Conservation (phyloP, 2,329 filamentous ascomycete species). For the Penicillium sclerotiorum region DNA sequence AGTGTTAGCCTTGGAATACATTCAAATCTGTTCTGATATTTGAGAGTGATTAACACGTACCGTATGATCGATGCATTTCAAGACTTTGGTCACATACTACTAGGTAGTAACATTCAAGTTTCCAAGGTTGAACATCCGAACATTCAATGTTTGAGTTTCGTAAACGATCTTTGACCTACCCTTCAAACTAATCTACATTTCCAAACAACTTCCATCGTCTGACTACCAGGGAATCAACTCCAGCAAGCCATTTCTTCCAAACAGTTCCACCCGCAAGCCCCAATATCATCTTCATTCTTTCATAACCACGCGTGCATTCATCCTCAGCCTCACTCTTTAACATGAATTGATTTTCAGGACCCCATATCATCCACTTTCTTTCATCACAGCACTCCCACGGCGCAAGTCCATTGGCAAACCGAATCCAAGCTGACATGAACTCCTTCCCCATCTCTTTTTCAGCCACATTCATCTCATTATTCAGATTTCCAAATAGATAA, state of each 20-base stretch:
- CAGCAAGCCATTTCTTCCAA: constrained; percentile 25
- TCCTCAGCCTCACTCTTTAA: constrained; percentile 26
- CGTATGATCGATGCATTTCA: too few species aligned
- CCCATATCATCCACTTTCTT: constrained; percentile 28
- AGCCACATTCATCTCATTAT: constrained; percentile 20
- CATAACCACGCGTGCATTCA: constrained; percentile 21
- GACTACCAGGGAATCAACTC: constrained; percentile 26
- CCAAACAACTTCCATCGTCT: constrained; percentile 15
- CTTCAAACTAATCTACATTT: not conserved
- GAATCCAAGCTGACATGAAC: constrained; percentile 28
- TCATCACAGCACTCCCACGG: constrained; percentile 17
- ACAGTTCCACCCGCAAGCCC: constrained; percentile 16
- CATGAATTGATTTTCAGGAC: constrained; percentile 13
- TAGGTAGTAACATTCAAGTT: too few species aligned
- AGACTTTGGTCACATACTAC: too few species aligned
- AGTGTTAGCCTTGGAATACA: too few species aligned
- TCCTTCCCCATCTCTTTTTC: constrained; percentile 21
- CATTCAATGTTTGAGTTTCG: too few species aligned
- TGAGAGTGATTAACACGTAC: too few species aligned
- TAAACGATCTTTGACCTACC: too few species aligned
- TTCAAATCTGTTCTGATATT: too few species aligned
- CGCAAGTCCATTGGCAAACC: constrained; percentile 22
- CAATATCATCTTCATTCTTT: constrained; percentile 23
- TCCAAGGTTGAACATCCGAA: too few species aligned
- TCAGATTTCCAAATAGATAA: constrained; percentile 28